A percentile compares a stretch with the other conserved stretches of the same genome.
These are phyloP conservation scores for Trifolium repens DNA, from an alignment of 306 rosid genomes.

Conservation along the genomic window DNA sequence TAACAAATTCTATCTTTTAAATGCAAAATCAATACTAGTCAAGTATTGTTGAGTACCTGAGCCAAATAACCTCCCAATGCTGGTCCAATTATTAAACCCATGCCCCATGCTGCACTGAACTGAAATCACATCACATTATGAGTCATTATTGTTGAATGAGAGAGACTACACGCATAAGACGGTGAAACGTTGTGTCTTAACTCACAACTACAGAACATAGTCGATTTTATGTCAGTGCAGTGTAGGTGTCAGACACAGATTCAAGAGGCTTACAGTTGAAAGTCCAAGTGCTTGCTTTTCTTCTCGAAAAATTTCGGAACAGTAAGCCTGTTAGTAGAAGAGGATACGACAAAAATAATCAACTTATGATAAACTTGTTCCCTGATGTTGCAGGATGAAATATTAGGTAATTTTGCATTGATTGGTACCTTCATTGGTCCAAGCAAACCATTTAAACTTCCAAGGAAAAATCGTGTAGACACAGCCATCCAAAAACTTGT, in stretches of 20 bases:
- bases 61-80: conserved; percentile 91
- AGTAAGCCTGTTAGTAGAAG: conserved; percentile 67
- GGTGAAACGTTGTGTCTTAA: not conserved
- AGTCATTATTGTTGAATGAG: not conserved
- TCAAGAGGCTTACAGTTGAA: conserved; percentile 62
- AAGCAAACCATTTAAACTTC: conserved; percentile 82
- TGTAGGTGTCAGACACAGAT: not conserved
- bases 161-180: not conserved
- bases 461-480: conserved; percentile 72
- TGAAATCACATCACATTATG: conserved; percentile 46
- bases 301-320: conserved; percentile 64
- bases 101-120: conserved; percentile 81
- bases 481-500: conserved; percentile 89
- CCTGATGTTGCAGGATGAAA: not conserved
- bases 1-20: too few relatives aligned
- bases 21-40: too few relatives aligned
- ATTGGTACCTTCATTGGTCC: conserved; percentile 81
- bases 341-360: conserved; percentile 15
- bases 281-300: conserved; percentile 81
- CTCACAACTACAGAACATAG: not conserved
- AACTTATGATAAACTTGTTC: not conserved
- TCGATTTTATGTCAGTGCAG: not conserved
- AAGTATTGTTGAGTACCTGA: conserved; percentile 53
- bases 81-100: conserved; percentile 81
- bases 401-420: not conserved